Percentiles rank a stretch among this genome's conserved stretches.
phyloP scores from a whole-genome alignment of 768 basidiomycete genomes.

The Mycena crocata region DNA sequence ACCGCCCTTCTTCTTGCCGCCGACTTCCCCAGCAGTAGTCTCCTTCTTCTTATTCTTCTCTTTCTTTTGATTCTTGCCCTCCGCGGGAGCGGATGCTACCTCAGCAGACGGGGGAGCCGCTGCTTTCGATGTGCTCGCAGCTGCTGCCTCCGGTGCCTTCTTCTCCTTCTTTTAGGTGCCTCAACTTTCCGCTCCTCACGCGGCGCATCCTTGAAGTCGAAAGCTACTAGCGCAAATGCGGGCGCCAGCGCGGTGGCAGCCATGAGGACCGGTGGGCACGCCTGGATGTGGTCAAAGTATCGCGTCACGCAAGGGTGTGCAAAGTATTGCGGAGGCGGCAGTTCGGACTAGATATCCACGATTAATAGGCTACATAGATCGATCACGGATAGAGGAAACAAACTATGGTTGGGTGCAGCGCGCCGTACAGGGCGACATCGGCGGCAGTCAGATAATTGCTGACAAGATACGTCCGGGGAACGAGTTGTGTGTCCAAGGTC shows the following conservation, averaged over 20 bases:
- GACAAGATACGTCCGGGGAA: conserved; percentile 87
- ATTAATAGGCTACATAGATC: not conserved
- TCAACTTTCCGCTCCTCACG: conserved; percentile 77
- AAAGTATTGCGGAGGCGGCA: conserved; percentile 80
- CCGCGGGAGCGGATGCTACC: conserved; percentile 18
- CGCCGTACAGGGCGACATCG: conserved; percentile 91
- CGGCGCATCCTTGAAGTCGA: conserved; percentile 85
- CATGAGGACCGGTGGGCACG: conserved; percentile 68
- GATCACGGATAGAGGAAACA: conserved; percentile 42
- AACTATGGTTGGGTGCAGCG: conserved; percentile 87
- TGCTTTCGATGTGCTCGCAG: conserved; percentile 41
- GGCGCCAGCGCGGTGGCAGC: conserved; percentile 63
- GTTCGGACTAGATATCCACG: conserved; percentile 64
- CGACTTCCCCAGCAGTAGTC: conserved; percentile 50
- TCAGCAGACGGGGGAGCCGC: conserved; percentile 37
- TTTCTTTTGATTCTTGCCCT: conserved; percentile 58
- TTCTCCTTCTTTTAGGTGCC: conserved; percentile 84
- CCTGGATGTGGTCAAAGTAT: conserved; percentile 96
- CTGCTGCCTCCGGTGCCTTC: conserved; percentile 47
- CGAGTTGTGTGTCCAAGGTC: conserved; percentile 79
- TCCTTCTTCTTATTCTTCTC: conserved; percentile 74
- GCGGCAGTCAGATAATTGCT: conserved; percentile 88
- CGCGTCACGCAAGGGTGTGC: conserved; percentile 86
- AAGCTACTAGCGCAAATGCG: conserved; percentile 65
- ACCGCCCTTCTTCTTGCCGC: conserved; percentile 52